Conservation (phyloP, 768 basidiomycete species). For the Termitomyces sp. region DNA sequence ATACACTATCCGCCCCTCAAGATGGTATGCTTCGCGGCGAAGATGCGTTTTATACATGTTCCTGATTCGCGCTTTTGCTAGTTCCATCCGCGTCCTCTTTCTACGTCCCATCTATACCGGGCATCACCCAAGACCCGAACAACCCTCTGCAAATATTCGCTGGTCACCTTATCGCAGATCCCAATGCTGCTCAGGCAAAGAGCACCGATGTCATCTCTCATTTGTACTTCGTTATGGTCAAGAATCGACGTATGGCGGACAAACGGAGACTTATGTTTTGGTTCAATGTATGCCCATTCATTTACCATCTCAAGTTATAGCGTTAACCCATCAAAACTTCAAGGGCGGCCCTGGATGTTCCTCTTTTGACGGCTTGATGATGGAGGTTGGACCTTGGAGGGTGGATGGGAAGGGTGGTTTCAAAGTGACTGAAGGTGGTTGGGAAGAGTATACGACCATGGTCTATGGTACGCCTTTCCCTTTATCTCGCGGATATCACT, state of each 20-base stretch:
- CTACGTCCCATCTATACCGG: conserved; percentile 75
- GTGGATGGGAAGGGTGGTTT: conserved; percentile 72
- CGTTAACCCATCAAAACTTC: conserved; percentile 2
- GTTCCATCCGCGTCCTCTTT: conserved; percentile 82
- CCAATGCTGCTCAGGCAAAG: conserved; percentile 45
- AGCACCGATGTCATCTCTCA: conserved; percentile 69
- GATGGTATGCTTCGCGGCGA: conserved; percentile 32
- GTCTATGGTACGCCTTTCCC: conserved; percentile 70
- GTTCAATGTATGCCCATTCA: conserved; percentile 82
- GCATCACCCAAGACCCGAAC: conserved; percentile 66
- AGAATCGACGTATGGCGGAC: conserved; percentile 85
- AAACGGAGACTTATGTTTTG: conserved; percentile 90
- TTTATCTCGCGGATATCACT: background rate
- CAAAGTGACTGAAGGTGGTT: conserved; percentile 77
- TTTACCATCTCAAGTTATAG: background rate
- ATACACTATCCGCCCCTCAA: conserved; percentile 27
- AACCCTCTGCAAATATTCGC: conserved; percentile 78
- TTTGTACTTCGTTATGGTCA: conserved; percentile 85
- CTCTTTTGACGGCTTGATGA: conserved; percentile 95
- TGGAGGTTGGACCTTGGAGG: conserved; percentile 96
- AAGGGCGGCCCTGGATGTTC: conserved; percentile 98
- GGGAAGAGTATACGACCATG: conserved; percentile 97
- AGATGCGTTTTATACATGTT: background rate
- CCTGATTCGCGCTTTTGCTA: conserved; percentile 22
- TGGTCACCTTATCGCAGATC: conserved; percentile 83